Conservation (phyloP, 1,284 basidiomycete species). For the Mixia osmundae region DNA sequence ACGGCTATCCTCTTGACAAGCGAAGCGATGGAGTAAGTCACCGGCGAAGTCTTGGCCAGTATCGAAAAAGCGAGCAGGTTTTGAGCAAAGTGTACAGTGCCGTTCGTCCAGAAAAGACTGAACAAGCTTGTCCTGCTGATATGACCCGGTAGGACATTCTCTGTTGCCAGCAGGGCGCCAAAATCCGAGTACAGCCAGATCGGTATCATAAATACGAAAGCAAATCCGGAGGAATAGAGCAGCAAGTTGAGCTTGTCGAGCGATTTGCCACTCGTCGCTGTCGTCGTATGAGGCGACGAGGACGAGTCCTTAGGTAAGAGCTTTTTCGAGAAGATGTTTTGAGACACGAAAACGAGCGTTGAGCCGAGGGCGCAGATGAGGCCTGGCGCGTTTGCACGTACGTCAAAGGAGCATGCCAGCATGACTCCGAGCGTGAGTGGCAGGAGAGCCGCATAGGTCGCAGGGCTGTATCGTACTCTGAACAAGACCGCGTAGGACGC, state of each 20-base stretch:
- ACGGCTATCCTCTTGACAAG: conserved; percentile 95
- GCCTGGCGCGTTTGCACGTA: conserved; percentile 58
- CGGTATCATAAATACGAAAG: conserved; percentile 81
- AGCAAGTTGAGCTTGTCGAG: conserved; percentile 94
- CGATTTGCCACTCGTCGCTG: conserved; percentile 25
- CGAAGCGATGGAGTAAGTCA: conserved; percentile 95
- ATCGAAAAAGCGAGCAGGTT: conserved; percentile 95
- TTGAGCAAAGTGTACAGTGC: conserved; percentile 85
- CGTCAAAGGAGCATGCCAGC: conserved; percentile 83
- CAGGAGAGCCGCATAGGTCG: conserved; percentile 81
- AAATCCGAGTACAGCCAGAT: conserved; percentile 74
- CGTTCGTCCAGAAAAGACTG: conserved; percentile 71
- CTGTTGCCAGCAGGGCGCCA: conserved; percentile 12
- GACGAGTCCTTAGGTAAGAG: conserved; percentile 43
- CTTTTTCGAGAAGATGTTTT: conserved; percentile 99
- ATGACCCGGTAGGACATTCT: conserved; percentile 5
- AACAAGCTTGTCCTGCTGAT: conserved; percentile 18
- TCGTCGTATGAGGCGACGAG: no score
- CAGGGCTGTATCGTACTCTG: conserved; percentile 67
- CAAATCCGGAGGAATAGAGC: conserved; percentile 82
- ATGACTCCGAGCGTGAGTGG: conserved; percentile 90
- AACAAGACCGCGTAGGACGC: conserved; percentile 80
- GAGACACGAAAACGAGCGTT: conserved; percentile 84
- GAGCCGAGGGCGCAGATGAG: conserved; percentile 79
- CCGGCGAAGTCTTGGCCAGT: conserved; percentile 81